These are phyloP conservation scores for Diaporthe destruens DNA, from an alignment of 2,329 filamentous ascomycete genomes.

Conservation along the genomic window DNA sequence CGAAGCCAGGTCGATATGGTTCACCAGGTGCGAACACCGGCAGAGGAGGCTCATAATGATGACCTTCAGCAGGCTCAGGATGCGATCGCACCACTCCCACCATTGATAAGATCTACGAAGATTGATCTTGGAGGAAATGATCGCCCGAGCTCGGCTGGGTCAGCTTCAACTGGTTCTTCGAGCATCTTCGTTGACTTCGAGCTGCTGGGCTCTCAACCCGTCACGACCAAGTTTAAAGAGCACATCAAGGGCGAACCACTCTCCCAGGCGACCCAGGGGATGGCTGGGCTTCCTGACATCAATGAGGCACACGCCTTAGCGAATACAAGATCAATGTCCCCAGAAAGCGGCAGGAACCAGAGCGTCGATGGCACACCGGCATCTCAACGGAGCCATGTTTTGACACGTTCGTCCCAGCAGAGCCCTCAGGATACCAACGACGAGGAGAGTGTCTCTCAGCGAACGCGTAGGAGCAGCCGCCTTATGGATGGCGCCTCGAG, in stretches of 20 bases:
- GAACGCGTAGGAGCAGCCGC: slow-evolving; percentile 13
- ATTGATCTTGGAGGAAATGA: background rate
- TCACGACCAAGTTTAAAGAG: slow-evolving; percentile 21
- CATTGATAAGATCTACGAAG: background rate
- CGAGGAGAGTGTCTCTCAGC: slow-evolving; percentile 17
- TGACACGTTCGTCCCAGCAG: background rate
- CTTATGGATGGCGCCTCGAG: slow-evolving; percentile 1
- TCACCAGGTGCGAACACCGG: slow-evolving; percentile 6
- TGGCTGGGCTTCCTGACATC: slow-evolving; percentile 1
- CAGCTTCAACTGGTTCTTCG: slow-evolving; percentile 35
- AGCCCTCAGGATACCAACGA: slow-evolving; percentile 15
- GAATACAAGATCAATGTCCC: background rate
- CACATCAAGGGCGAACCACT: slow-evolving; percentile 27
- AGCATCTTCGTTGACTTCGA: slow-evolving; percentile 38
- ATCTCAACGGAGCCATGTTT: background rate
- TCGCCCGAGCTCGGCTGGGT: slow-evolving; percentile 23
- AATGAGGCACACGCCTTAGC: background rate
- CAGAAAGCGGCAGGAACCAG: background rate
- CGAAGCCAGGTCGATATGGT: background rate
- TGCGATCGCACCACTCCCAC: background rate
- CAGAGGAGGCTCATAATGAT: slow-evolving; percentile 15
- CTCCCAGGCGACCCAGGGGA: slow-evolving; percentile 9
- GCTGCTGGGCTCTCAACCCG: slow-evolving; percentile 37
- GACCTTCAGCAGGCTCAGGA: slow-evolving; percentile 13
- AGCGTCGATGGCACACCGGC: slow-evolving; percentile 12